Conservation (phyloP, 2,329 filamentous ascomycete species). For the Fusarium sororula region DNA sequence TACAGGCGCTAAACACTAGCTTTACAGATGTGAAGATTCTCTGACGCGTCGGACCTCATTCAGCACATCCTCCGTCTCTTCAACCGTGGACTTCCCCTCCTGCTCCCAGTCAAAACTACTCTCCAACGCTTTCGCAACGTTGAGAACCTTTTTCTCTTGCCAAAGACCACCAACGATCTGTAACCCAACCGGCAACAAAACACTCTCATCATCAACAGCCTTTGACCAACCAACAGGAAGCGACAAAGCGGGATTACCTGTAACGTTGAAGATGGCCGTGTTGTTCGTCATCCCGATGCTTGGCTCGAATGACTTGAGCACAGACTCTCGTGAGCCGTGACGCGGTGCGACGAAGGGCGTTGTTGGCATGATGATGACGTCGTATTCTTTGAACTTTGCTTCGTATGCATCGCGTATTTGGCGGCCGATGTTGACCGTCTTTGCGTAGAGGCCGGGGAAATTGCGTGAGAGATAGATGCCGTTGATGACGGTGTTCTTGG, state of each 20-base stretch:
- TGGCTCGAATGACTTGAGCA: slow-evolving; percentile 57
- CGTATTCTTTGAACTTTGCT: slow-evolving; percentile 49
- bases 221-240: slow-evolving; percentile 59
- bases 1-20: fast-evolving
- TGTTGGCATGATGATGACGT: slow-evolving; percentile 59
- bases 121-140: slow-evolving; percentile 59
- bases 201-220: slow-evolving; percentile 47
- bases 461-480: slow-evolving; percentile 56
- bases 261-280: slow-evolving; percentile 65
- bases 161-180: slow-evolving; percentile 64
- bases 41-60: neutral
- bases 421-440: slow-evolving; percentile 58
- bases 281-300: slow-evolving; percentile 65
- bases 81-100: neutral
- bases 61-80: neutral
- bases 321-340: slow-evolving; percentile 51
- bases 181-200: slow-evolving; percentile 59
- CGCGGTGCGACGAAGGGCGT: slow-evolving; percentile 57
- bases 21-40: neutral
- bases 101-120: slow-evolving; percentile 53
- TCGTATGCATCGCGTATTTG: slow-evolving; percentile 59
- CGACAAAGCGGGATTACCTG: slow-evolving; percentile 64
- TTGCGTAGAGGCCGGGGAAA: slow-evolving; percentile 58
- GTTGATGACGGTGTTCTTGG: slow-evolving; percentile 64
- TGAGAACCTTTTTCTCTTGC: slow-evolving; percentile 58